phyloP scores from a whole-genome alignment of 2,329 filamentous ascomycete species.

The Pseudocercospora musae region DNA sequence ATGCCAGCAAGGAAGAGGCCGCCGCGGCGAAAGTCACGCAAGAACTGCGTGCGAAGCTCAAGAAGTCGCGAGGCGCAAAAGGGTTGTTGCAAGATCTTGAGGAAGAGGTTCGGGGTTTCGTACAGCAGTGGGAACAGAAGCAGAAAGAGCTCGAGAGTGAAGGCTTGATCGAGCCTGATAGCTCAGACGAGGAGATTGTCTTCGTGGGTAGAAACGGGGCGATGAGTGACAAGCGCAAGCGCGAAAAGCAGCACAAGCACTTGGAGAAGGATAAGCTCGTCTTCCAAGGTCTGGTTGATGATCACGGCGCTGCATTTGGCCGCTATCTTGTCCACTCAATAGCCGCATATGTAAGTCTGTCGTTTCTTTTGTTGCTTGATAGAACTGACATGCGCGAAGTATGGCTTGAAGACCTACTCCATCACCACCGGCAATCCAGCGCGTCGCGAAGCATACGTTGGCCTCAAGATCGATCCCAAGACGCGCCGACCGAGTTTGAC shows the following conservation, averaged over 20 bases:
- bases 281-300: constrained; percentile 74
- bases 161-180: constrained; percentile 47
- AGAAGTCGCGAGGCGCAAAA: constrained; percentile 74
- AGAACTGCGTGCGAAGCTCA: constrained; percentile 75
- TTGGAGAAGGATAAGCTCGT: constrained; percentile 66
- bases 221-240: constrained; percentile 57
- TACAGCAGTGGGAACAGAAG: constrained; percentile 58
- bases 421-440: constrained; percentile 68
- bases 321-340: constrained; percentile 93
- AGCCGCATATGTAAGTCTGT: constrained; percentile 61
- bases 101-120: constrained; percentile 74
- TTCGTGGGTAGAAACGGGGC: constrained; percentile 72
- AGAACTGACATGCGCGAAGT: constrained; percentile 39
- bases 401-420: constrained; percentile 80
- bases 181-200: constrained; percentile 81
- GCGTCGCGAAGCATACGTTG: constrained; percentile 78
- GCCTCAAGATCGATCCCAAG: constrained; percentile 54
- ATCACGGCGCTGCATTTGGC: constrained; percentile 75
- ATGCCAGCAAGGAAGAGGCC: constrained; percentile 48
- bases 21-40: constrained; percentile 62
- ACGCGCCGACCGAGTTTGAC: constrained; percentile 34
- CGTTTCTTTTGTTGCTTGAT: constrained; percentile 4
- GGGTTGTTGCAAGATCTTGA: constrained; percentile 80
- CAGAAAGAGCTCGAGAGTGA: constrained; percentile 47
- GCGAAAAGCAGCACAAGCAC: constrained; percentile 52